A percentile compares a stretch with the other conserved stretches of the same genome.
These are phyloP conservation scores for Paramecium pentaurelia DNA, from an alignment of 73 alveolate species.

Conservation along the genomic window DNA sequence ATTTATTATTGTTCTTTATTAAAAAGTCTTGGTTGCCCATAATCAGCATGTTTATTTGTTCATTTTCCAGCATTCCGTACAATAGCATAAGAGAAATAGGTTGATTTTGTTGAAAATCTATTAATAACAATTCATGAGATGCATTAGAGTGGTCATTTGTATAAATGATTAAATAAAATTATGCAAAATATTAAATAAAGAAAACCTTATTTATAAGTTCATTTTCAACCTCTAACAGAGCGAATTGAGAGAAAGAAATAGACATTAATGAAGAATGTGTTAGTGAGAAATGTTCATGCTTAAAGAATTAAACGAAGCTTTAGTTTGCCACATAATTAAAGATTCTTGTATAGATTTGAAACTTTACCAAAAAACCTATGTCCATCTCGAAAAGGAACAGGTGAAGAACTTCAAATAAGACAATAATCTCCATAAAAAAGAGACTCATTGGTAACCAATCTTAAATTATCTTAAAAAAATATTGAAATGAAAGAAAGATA, in stretches of 20 bases:
- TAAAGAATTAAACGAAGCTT: background rate
- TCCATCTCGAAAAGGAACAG: background rate
- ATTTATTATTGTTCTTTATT: slow-evolving; percentile 17
- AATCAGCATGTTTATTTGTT: background rate
- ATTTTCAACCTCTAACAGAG: background rate
- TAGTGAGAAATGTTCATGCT: background rate
- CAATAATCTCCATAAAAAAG: background rate
- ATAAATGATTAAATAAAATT: background rate
- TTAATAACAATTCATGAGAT: background rate
- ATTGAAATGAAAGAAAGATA: background rate
- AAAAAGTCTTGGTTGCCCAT: background rate
- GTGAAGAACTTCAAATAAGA: background rate
- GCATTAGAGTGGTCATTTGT: background rate
- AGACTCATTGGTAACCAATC: background rate
- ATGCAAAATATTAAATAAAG: background rate
- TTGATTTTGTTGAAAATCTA: background rate
- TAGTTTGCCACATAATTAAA: background rate
- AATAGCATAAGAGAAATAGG: background rate
- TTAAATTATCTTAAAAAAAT: background rate
- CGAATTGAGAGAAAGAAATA: background rate
- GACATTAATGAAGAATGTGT: background rate
- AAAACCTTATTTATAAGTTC: background rate
- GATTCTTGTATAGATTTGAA: background rate
- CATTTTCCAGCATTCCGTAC: slow-evolving; percentile 31
- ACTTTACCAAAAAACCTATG: background rate